phyloP scores from a whole-genome alignment of 1,284 basidiomycete species.

The Vanrija sp. region DNA sequence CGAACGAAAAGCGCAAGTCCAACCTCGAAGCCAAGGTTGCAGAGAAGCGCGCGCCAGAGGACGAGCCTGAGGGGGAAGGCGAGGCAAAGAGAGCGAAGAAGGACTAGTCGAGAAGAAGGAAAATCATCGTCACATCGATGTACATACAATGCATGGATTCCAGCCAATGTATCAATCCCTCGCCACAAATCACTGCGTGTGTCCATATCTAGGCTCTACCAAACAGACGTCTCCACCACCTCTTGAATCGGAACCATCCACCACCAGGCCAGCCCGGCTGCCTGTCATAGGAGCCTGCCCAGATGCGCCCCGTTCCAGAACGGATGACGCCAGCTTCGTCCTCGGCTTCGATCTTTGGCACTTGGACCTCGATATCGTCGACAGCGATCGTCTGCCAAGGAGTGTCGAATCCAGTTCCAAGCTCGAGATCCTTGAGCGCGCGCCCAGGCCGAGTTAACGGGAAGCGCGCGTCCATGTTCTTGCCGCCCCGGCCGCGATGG shows the following conservation, averaged over 20 bases:
- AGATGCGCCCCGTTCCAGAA: conserved; percentile 41
- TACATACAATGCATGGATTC: conserved; percentile 1
- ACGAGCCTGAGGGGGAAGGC: conserved; percentile 10
- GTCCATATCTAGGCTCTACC: conserved; percentile 14
- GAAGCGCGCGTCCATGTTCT: conserved; percentile 25
- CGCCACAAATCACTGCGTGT: neutral
- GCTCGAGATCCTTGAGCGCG: conserved; percentile 23
- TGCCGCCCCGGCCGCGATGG: conserved; percentile 6
- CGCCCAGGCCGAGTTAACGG: conserved; percentile 26
- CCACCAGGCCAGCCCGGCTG: conserved; percentile 30
- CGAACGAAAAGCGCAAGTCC: conserved; percentile 32
- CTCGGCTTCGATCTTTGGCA: conserved; percentile 25
- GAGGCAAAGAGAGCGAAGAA: conserved; percentile 9
- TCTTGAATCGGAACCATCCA: conserved; percentile 36
- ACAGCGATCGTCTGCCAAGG: conserved; percentile 23
- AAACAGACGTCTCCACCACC: conserved; percentile 39
- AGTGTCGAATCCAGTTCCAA: conserved; percentile 13
- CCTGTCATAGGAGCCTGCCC: conserved; percentile 31
- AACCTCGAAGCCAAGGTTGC: conserved; percentile 15
- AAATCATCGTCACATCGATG: neutral
- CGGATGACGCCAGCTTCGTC: conserved; percentile 33
- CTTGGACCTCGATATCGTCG: conserved; percentile 16
- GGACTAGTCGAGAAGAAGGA: neutral
- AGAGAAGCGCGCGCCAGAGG: conserved; percentile 19
- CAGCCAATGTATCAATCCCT: neutral